Conservation (phyloP, 176 grass and related monocot genomes). For the Tuctoria greenei region DNA sequence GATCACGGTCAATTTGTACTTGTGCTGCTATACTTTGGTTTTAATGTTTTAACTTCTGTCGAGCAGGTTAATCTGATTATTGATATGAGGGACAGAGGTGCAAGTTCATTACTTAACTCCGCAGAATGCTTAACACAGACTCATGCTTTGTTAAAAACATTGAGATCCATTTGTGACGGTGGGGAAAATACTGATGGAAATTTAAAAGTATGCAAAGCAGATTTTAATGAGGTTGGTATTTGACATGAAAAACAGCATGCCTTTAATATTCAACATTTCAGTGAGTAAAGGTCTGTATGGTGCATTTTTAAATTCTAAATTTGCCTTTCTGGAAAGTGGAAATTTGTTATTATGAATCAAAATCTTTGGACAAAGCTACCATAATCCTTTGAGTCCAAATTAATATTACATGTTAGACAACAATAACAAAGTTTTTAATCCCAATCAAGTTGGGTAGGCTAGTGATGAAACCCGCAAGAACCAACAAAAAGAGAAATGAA, state of each 20-base stretch:
- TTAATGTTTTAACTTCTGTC: conserved; percentile 29
- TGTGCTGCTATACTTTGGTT: conserved; percentile 29
- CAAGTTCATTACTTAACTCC: conserved; percentile 47
- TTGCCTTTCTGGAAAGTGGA: background rate
- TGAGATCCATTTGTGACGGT: conserved; percentile 37
- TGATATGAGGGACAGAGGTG: conserved; percentile 48
- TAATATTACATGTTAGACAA: background rate
- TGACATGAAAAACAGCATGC: background rate
- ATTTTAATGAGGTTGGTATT: conserved; percentile 44
- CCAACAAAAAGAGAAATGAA: too few relatives aligned
- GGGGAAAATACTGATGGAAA: conserved; percentile 42
- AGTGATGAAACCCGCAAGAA: too few relatives aligned
- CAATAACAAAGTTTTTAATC: too few relatives aligned
- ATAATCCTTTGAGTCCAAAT: background rate
- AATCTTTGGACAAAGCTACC: background rate
- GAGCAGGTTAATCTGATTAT: conserved; percentile 58
- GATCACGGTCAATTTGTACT: conserved; percentile 26
- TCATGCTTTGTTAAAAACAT: conserved; percentile 54
- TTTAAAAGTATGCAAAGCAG: conserved; percentile 26
- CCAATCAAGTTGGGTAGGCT: too few relatives aligned
- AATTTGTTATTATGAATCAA: background rate
- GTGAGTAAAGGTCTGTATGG: background rate
- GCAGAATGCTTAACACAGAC: conserved; percentile 51
- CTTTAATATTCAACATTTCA: conserved; percentile 23
- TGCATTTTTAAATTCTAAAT: background rate